Evolutionary conservation across 495 filamentous ascomycete species (phyloP).

Genomic region (Penicillium soppii): DNA sequence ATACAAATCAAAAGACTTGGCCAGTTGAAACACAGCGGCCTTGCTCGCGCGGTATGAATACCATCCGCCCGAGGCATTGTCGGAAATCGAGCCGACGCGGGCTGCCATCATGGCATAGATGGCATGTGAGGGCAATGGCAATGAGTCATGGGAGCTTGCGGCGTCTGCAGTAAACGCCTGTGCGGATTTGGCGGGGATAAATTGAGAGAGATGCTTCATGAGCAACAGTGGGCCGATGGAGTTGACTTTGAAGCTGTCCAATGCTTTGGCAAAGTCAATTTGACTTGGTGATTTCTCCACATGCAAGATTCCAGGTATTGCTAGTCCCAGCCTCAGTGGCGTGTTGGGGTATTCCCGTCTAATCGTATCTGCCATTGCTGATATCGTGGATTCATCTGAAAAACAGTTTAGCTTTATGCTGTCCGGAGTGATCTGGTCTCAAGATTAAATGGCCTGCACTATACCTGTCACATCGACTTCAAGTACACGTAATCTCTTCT

Average conservation of each 20-base stretch:
- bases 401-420: slow-evolving; percentile 6
- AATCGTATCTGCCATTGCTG: slow-evolving; percentile 34
- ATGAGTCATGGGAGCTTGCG: background rate
- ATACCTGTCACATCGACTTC: slow-evolving; percentile 60
- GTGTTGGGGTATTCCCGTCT: slow-evolving; percentile 47
- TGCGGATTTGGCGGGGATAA: slow-evolving; percentile 58
- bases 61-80: slow-evolving; percentile 70
- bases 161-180: slow-evolving; percentile 13
- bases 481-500: slow-evolving; percentile 53
- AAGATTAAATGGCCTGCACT: background rate
- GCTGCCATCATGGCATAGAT: slow-evolving; percentile 72
- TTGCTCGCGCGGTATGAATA: slow-evolving; percentile 77
- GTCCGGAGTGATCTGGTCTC: background rate
- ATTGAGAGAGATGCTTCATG: slow-evolving; percentile 67
- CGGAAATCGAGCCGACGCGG: slow-evolving; percentile 69
- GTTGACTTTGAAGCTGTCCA: slow-evolving; percentile 67
- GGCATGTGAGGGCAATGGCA: slow-evolving; percentile 45
- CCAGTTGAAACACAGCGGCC: slow-evolving; percentile 66
- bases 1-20: slow-evolving; percentile 72
- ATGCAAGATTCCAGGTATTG: slow-evolving; percentile 69
- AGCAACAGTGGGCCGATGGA: slow-evolving; percentile 71
- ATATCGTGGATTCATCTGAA: slow-evolving; percentile 42
- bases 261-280: slow-evolving; percentile 54
- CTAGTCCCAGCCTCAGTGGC: slow-evolving; percentile 68
- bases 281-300: slow-evolving; percentile 71